phyloP scores from a whole-genome alignment of 352 stramenopile genomes.

The Pythium monospermum region DNA sequence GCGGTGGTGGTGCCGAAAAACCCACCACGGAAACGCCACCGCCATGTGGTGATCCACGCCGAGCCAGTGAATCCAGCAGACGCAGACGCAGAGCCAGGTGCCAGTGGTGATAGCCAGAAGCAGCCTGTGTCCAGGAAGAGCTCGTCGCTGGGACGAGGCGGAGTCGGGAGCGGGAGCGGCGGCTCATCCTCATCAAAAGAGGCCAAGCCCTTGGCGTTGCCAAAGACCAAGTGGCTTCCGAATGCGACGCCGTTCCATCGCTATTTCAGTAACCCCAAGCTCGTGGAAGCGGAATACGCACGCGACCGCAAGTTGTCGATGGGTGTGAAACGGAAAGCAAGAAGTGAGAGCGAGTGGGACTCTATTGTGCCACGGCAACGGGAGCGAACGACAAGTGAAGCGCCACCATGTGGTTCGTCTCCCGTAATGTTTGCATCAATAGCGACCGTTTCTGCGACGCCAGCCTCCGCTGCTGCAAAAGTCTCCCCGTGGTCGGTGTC shows the following conservation, averaged over 20 bases:
- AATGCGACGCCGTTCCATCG: conserved; percentile 15
- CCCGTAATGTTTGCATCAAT: no score
- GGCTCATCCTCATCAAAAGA: background rate
- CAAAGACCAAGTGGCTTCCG: conserved; percentile 8
- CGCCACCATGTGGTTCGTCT: no score
- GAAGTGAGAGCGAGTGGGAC: background rate
- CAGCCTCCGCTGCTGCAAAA: no score
- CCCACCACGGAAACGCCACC: conserved; percentile 9
- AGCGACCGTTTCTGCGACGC: no score
- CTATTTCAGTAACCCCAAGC: conserved; percentile 18
- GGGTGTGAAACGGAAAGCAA: background rate
- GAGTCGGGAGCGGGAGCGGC: background rate
- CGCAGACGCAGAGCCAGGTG: background rate
- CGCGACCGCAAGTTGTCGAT: no score
- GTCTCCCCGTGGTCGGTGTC: no score
- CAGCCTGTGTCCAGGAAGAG: background rate
- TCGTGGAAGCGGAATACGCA: conserved; percentile 15
- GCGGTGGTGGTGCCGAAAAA: conserved; percentile 20
- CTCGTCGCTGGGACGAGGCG: background rate
- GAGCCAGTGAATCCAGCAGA: conserved; percentile 1
- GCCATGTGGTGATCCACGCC: conserved; percentile 13
- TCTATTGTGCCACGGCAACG: background rate
- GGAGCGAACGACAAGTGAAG: no score
- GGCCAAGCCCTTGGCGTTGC: conserved; percentile 3
- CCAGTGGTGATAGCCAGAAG: no score